Evolutionary conservation across 176 grass and related monocot species (phyloP), one percentile per base, ranked within the genome.

Genomic region (Elymus sibiricus): DNA sequence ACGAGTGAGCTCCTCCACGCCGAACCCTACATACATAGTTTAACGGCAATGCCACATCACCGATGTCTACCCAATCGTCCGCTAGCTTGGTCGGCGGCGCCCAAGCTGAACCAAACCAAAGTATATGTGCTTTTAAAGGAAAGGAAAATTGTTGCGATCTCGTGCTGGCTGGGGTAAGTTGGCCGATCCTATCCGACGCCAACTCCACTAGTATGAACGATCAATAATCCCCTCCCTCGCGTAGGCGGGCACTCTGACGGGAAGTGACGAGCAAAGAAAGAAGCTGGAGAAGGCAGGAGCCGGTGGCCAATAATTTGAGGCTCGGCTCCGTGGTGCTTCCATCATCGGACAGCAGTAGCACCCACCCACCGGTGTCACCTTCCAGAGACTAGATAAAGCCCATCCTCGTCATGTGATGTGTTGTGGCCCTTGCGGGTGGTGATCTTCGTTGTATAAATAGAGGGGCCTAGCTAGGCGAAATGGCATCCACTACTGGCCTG

Each of bases 171-270:
- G 70, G 39, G 4, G 19, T 46, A 76, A 2, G 27, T 49, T 84
- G 58, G 67, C 39, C 27, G 25, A 51, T 42, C 26, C 64, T 66
- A 24, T 51, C 78, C 61, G 40, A 32, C 79, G 42, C 79, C 13
- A 6, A 31, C 63, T 70, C 64, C 79, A n/a, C n/a, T n/a, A n/a
- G 3, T 0, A 49, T 16, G 44, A 19, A 19, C 49, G 49, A 53
- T 53, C 16, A 3, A 53, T 19, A 19, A 53, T 14, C 25, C 37
- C 7, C 0, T 31, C 19, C 21, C 55, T 53, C 49, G 49, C 39
- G 69, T 87, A 43, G 75, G 80, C 75, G 68, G n/a, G 89, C 85
- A 87, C 80, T 70, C 4, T 75, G 51, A 63, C 85, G 86, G 70
- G 80, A 63, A 60, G 9, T 68, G 78, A 76, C 74, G 56, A 15